Percentiles rank a stretch among this genome's conserved stretches.
These are phyloP conservation scores for Leishmania guyanensis DNA, from an alignment of 208 protist genomes.

Conservation along the genomic window DNA sequence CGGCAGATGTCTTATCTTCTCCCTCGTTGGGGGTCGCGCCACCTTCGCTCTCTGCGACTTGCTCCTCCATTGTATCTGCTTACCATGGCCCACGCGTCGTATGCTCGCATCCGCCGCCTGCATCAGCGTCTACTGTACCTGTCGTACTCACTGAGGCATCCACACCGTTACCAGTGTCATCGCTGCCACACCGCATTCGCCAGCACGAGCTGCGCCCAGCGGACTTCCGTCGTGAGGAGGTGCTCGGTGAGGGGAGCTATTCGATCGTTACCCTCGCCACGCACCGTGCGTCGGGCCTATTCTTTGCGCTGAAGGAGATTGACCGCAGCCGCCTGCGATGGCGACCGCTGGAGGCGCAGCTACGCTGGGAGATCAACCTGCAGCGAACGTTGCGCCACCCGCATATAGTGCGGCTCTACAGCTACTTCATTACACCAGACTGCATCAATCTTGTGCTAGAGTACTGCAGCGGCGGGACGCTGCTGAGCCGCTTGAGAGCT, in stretches of 20 bases:
- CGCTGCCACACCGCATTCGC: slow-evolving; percentile 25
- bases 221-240: slow-evolving; percentile 63
- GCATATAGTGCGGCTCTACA: slow-evolving; percentile 83
- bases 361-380: slow-evolving; percentile 84
- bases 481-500: slow-evolving; percentile 43
- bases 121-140: background rate
- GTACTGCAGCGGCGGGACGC: slow-evolving; percentile 69
- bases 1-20: background rate
- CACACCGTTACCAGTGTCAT: background rate
- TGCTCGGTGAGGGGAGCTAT: slow-evolving; percentile 77
- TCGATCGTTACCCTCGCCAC: slow-evolving; percentile 70
- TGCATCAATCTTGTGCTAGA: slow-evolving; percentile 72
- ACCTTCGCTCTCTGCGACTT: background rate
- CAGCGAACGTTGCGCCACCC: slow-evolving; percentile 80
- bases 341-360: slow-evolving; percentile 45
- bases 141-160: background rate
- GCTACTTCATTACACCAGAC: slow-evolving; percentile 67
- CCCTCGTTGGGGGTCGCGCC: background rate
- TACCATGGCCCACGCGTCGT: background rate
- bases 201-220: slow-evolving; percentile 61
- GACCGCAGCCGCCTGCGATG: slow-evolving; percentile 36
- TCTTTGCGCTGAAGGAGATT: slow-evolving; percentile 83
- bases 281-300: slow-evolving; percentile 52
- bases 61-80: background rate
- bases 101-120: background rate